Percentiles rank a stretch among this genome's conserved stretches.
These are phyloP conservation scores for Psilocybe cyanescens DNA, from an alignment of 768 basidiomycete genomes.

Conservation along the genomic window DNA sequence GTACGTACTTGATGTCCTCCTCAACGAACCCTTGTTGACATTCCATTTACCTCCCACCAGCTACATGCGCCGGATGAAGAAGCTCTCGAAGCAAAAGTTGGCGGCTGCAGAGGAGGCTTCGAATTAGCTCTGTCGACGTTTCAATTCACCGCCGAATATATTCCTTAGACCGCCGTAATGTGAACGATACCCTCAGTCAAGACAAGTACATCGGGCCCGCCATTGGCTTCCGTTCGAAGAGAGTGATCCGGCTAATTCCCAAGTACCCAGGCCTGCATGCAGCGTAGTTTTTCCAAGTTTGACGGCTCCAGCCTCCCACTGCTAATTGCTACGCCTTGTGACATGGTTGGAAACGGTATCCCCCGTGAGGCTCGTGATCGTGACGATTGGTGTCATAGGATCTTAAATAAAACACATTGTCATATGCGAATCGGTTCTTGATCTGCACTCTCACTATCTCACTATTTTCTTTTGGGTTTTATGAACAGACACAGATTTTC, in stretches of 20 bases:
- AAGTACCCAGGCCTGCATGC: neutral
- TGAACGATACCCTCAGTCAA: neutral
- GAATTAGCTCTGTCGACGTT: conserved; percentile 13
- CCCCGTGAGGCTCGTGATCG: conserved; percentile 6
- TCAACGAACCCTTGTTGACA: conserved; percentile 4
- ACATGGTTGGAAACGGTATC: neutral
- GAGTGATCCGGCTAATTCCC: neutral
- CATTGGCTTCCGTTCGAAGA: neutral
- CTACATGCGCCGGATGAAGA: conserved; percentile 88
- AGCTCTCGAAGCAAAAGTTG: conserved; percentile 71
- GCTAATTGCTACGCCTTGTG: neutral
- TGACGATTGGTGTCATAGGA: conserved; percentile 8
- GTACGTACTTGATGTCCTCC: conserved; percentile 50
- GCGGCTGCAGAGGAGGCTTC: conserved; percentile 40
- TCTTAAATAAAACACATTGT: neutral
- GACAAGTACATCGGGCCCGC: neutral
- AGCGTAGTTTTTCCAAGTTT: neutral
- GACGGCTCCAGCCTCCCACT: too few species aligned
- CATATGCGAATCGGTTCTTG: neutral
- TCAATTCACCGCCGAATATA: conserved; percentile 10
- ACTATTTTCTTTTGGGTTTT: neutral
- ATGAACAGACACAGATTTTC: neutral
- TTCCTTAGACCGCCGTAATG: conserved; percentile 2
- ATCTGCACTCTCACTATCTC: neutral
- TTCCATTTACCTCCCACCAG: conserved; percentile 40